These are phyloP conservation scores for Mucor sp. DNA, from an alignment of 371 early-diverging fungal species.

Conservation along the genomic window DNA sequence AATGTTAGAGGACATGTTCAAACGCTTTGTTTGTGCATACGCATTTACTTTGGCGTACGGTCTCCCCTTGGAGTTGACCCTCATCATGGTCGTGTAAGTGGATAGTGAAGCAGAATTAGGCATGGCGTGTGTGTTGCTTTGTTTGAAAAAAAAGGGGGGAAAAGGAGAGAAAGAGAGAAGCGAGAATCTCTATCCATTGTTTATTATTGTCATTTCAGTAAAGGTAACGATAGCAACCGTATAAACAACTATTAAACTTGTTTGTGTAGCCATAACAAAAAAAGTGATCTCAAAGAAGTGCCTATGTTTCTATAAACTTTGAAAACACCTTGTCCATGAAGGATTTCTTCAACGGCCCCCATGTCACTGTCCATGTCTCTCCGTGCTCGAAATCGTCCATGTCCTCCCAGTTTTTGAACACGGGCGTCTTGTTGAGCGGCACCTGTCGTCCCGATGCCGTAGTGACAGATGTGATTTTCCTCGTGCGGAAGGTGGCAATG, in stretches of 20 bases:
- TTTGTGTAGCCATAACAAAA: neutral
- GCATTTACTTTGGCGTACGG: conserved; percentile 31
- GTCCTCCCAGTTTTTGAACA: conserved; percentile 23
- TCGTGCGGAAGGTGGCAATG: conserved; percentile 39
- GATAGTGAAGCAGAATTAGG: conserved; percentile 10
- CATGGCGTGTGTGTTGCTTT: neutral
- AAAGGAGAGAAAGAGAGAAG: neutral
- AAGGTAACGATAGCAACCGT: neutral
- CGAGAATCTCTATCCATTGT: neutral
- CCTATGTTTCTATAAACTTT: neutral
- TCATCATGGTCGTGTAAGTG: conserved; percentile 31
- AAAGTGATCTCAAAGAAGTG: too few relatives aligned
- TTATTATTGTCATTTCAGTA: neutral
- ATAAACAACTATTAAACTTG: conserved; percentile 2
- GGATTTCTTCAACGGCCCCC: conserved; percentile 7
- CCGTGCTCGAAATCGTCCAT: conserved; percentile 34
- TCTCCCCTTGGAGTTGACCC: conserved; percentile 27
- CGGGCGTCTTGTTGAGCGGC: conserved; percentile 32
- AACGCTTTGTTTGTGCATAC: neutral
- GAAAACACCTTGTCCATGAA: neutral
- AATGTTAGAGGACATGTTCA: neutral
- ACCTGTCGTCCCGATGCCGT: conserved; percentile 37
- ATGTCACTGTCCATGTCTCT: conserved; percentile 36
- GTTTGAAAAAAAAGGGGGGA: neutral
- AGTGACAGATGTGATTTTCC: conserved; percentile 32